Conservation (phyloP, 78 protist species). For the Planoprotostelium fungivorum region DNA sequence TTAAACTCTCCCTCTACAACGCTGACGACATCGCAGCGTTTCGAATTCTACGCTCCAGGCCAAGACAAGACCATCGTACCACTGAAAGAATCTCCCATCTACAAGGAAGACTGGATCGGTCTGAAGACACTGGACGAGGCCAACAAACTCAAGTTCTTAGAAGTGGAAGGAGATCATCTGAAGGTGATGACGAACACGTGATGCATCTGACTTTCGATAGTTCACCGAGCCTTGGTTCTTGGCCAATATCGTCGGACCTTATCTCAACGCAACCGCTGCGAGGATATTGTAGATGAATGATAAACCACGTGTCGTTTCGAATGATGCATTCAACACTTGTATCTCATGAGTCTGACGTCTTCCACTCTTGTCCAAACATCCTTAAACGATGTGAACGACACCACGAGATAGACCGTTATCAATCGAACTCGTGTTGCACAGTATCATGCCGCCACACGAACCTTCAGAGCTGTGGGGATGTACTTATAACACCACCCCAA, state of each 20-base stretch:
- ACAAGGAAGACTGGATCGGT: conserved; percentile 60
- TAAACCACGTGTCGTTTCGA: too few relatives aligned
- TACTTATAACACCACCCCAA: too few relatives aligned
- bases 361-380: too few relatives aligned
- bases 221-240: background rate
- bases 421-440: too few relatives aligned
- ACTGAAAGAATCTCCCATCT: conserved; percentile 22
- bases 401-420: too few relatives aligned
- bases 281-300: too few relatives aligned
- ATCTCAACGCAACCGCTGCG: background rate
- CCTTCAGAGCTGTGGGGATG: too few relatives aligned
- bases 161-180: background rate
- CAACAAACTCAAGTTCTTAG: conserved; percentile 15
- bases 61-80: conserved; percentile 18
- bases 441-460: too few relatives aligned
- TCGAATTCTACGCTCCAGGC: conserved; percentile 37
- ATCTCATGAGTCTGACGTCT: too few relatives aligned
- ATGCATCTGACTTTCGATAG: background rate
- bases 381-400: too few relatives aligned
- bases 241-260: background rate
- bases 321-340: too few relatives aligned
- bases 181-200: background rate
- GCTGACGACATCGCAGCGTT: conserved; percentile 8
- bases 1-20: background rate
- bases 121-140: conserved; percentile 29